phyloP scores from a whole-genome alignment of 1,284 basidiomycete species.

The Apiotrichum mycotoxinovorans region DNA sequence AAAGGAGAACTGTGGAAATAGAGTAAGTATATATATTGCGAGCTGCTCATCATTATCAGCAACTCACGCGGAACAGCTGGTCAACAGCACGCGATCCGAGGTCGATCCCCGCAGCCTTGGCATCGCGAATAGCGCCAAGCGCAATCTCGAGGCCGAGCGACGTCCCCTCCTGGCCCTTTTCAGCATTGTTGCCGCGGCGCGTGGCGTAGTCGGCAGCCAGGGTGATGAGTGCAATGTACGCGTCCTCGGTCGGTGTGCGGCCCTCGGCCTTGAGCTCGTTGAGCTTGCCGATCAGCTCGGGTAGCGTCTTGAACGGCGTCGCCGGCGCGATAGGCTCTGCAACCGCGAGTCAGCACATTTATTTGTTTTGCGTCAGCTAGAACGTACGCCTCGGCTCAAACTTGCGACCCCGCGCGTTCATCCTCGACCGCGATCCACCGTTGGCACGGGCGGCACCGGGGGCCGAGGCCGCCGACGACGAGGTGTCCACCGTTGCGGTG shows the following conservation, averaged over 20 bases:
- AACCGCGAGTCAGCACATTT: not conserved
- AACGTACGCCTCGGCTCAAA: not conserved
- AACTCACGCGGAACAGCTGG: constrained; percentile 33
- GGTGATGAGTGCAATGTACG: constrained; percentile 33
- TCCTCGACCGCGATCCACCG: too few species aligned
- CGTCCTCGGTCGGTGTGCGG: constrained; percentile 27
- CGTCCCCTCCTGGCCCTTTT: constrained; percentile 6
- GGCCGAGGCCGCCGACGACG: not conserved
- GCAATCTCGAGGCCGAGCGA: constrained; percentile 38
- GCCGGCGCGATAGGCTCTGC: not conserved
- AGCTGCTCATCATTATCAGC: not conserved
- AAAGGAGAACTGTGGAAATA: constrained; percentile 15
- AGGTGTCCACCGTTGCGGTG: not conserved
- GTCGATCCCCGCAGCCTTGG: constrained; percentile 32
- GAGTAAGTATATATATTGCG: not conserved
- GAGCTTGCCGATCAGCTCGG: constrained; percentile 27
- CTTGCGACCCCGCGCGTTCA: not conserved
- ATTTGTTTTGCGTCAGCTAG: not conserved
- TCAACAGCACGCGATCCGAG: constrained; percentile 32
- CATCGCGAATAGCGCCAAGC: constrained; percentile 35
- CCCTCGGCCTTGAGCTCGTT: constrained; percentile 19
- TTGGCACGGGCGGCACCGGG: too few species aligned
- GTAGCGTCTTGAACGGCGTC: constrained; percentile 7
- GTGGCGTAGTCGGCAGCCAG: constrained; percentile 30
- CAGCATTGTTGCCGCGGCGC: constrained; percentile 6